Base-by-base conservation (phyloP, 1,284 basidiomycete species). In the Somion occarium region DNA sequence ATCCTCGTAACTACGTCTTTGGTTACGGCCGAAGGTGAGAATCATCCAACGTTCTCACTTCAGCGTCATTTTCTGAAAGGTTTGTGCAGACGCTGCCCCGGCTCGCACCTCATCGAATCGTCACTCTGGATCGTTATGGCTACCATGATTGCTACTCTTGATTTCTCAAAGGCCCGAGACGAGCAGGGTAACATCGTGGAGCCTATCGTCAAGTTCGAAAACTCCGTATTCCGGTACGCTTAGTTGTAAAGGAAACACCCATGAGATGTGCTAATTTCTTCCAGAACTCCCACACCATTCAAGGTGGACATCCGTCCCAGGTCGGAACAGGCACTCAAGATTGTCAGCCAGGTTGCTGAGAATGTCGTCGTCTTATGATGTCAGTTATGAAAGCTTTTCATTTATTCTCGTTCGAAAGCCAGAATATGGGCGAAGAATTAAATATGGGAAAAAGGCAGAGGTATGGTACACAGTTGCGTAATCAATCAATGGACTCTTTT, bases 21-120 rank as follows among this genome's bases (percentile, higher is more conserved):
- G 81, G 81, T 3, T 82, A 79, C 56, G 80, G 80, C 19, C 65
- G 81, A 57, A 72, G 80, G 79, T 75, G 42, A 56, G 68, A 54
- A 44, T 47, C 23, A 2, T 30, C 26, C 30, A 11, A 37, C 34
- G n/a, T 37, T n/a, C 34, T 9, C 9, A n/a, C n/a, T n/a, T n/a
- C n/a, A n/a, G n/a, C n/a, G n/a, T n/a, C 39, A 18, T 19, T 41
- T 9, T 9, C 39, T 41, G 39, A 18, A 18, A 18, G 18, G 7
- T 7, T 15, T 41, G 9, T 9, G 19, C 19, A 57, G 50, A 37
- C 45, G 30, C 38, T 77, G 76, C 52, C 73, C 75, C 3, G 76
- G 75, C 2, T 64, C 67, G 38, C 66, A 67, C 59, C 59, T 76
- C 27, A 65, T 69, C 44, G 72, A 74, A 50, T 67, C 69, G 1